Base-by-base conservation (phyloP, 495 filamentous ascomycete species). In the Margaritispora aquatica region DNA sequence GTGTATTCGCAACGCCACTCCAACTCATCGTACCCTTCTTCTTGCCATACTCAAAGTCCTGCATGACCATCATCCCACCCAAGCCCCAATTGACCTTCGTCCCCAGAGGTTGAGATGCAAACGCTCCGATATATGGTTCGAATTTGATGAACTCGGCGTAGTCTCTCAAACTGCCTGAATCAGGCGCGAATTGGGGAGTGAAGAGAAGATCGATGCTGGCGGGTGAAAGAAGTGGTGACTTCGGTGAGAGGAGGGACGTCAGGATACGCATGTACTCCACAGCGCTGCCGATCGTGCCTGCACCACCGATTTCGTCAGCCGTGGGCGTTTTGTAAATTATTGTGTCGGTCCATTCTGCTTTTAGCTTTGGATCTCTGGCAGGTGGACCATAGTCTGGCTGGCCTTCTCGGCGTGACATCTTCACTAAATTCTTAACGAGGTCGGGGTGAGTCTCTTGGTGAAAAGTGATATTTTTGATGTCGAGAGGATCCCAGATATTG, bases 401-500 rank as follows among this genome's bases (percentile, higher is more conserved):
- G 24, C 64, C 54, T 34, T 56, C 26, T 38, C 71, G 56, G 0
- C 69, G 53, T 53, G 67, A 74, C 29, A 78, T 61, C 49, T 74
- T 68, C 13, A 71, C 61, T n/a, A 74, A 53, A 4, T 71, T 66
- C 5, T 57, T 56, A n/a, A 63, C 58, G n/a, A 80, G 26, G 2
- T 76, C 75, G 9, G 69, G 67, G 0, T 72, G 62, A 0, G 41
- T 49, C 0, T 68, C 59, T 1, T 80, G 83, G 23, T 81, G 71
- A 70, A 87, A 80, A 36, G 75, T 76, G 24, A 82, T 77, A 56
- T 77, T 66, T 8, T 72, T 66, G 38, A 86, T 63, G 5, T 74
- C 78, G 0, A 86, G 72, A 0, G 84, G 83, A 48, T 71, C 59
- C 63, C 83, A 84, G 57, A 87, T 79, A 63, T 82, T 63, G 57